Base-by-base conservation (phyloP, 495 filamentous ascomycete genomes). In the Melanomma pulvis-pyrius region DNA sequence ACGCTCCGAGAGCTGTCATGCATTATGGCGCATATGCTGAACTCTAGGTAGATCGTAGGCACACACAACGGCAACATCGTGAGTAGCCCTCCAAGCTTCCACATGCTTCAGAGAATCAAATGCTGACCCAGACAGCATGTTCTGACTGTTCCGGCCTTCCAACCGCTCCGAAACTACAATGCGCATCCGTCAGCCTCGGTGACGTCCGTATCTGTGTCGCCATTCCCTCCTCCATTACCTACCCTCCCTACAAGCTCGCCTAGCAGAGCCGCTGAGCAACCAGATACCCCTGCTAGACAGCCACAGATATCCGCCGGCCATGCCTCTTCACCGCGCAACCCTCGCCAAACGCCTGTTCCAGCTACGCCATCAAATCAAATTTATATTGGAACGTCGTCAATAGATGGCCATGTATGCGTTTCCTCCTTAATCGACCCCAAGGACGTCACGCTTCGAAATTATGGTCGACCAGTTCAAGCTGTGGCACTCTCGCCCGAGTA, bases 1-100 rank as follows among this genome's bases (percentile, higher is more conserved):
- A 81, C 65, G 66, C 59, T 52, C 36, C 57, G n/a, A 12, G 30
- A 58, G 59, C 51, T 52, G 9, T 25, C 39, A 26, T 29, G 22
- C 44, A 34, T 57, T 34, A 9, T 22, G 52, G 47, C 49, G 5
- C 29, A 46, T 25, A 63, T 64, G 64, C 67, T 74, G 52, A 76
- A 56, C 4, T 46, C 15, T 71, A 41, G 69, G 29, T 77, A 96
- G 91, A 89, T 98, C 59, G 80, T 96, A 66, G 94, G 94, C 68
- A 97, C 96, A 3, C 94, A 98, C 76, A 97, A 96, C 78, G 94
- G 94, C 68, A 96, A 94, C 71, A 92, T 98, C 70, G 92, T 96
- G 82, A 84, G 90, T 81, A 60, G 49, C 19, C 44, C 34, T 58
- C 21, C 29, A 56, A 52, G 19, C 63, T 61, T 47, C 29, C 15